A percentile compares a stretch with the other conserved stretches of the same genome.
Conservation (phyloP, 306 rosid genomes). For the Inga oerstediana region DNA sequence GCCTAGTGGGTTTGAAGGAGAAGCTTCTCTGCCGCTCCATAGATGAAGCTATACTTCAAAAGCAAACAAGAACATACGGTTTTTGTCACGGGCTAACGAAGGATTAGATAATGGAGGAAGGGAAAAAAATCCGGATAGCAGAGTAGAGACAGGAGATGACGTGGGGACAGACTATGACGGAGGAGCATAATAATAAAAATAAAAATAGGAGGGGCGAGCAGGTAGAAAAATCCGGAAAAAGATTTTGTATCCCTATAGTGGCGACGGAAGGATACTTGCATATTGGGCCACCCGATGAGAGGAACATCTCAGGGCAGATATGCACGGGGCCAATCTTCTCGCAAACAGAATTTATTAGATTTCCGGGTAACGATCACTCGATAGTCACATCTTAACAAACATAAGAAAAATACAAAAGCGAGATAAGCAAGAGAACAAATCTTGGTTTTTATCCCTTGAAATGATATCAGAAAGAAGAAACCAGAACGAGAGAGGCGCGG, state of each 20-base stretch:
- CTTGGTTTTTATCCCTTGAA: not conserved
- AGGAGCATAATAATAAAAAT: not conserved
- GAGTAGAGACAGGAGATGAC: not conserved
- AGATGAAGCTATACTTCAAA: conserved; percentile 17
- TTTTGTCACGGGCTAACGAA: conserved; percentile 28
- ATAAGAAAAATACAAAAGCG: no score
- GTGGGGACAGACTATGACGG: not conserved
- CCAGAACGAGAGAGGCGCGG: not conserved
- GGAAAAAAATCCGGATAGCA: not conserved
- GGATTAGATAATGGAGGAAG: conserved; percentile 9
- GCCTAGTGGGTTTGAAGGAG: conserved; percentile 74
- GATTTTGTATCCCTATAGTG: not conserved
- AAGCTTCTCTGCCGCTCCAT: conserved; percentile 90
- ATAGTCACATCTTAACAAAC: not conserved
- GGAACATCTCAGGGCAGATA: not conserved
- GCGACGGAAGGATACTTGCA: not conserved
- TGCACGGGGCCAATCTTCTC: not conserved
- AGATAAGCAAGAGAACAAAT: not conserved
- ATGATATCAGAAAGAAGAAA: not conserved
- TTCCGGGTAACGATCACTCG: not conserved
- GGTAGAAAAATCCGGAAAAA: not conserved
- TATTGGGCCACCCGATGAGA: not conserved
- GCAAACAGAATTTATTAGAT: not conserved
- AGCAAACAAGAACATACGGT: conserved; percentile 23
- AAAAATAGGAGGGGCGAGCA: not conserved